Percentiles rank a stretch among this genome's conserved stretches.
These are phyloP conservation scores for Musa beccarii DNA, from an alignment of 176 grass and related monocot genomes.

Conservation along the genomic window DNA sequence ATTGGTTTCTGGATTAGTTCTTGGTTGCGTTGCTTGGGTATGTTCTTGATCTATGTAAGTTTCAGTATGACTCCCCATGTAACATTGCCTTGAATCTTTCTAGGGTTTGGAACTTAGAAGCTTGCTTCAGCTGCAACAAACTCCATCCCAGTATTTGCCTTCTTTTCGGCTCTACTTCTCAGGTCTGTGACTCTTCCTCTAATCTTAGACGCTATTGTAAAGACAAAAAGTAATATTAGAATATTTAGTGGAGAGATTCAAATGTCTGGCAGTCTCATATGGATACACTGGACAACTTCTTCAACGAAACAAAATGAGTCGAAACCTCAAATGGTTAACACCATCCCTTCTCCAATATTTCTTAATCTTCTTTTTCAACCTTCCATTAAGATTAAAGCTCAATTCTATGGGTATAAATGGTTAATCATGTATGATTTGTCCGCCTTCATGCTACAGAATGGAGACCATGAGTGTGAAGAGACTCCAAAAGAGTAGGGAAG, in stretches of 20 bases:
- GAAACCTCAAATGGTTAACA: too few species aligned
- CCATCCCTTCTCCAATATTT: too few species aligned
- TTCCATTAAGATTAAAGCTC: too few species aligned
- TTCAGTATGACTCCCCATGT: neutral
- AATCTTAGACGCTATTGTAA: too few species aligned
- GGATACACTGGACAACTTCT: too few species aligned
- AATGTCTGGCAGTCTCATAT: too few species aligned
- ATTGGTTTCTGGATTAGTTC: conserved; percentile 47
- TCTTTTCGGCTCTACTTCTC: conserved; percentile 47
- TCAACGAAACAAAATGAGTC: too few species aligned
- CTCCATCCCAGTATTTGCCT: conserved; percentile 39
- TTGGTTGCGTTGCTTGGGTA: conserved; percentile 47
- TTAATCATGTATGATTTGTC: too few species aligned
- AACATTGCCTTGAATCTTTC: conserved; percentile 37
- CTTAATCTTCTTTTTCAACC: too few species aligned
- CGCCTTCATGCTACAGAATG: neutral
- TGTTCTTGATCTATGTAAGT: neutral
- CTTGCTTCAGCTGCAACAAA: conserved; percentile 28
- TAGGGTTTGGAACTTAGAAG: conserved; percentile 16
- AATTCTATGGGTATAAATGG: too few species aligned
- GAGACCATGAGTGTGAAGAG: conserved; percentile 33
- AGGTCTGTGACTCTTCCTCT: conserved; percentile 19
- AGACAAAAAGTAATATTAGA: too few species aligned
- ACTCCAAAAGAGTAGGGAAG: conserved; percentile 31
- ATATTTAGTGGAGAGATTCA: too few species aligned